phyloP scores from a whole-genome alignment of 148 eudicot genomes.

The Silene uniflora region DNA sequence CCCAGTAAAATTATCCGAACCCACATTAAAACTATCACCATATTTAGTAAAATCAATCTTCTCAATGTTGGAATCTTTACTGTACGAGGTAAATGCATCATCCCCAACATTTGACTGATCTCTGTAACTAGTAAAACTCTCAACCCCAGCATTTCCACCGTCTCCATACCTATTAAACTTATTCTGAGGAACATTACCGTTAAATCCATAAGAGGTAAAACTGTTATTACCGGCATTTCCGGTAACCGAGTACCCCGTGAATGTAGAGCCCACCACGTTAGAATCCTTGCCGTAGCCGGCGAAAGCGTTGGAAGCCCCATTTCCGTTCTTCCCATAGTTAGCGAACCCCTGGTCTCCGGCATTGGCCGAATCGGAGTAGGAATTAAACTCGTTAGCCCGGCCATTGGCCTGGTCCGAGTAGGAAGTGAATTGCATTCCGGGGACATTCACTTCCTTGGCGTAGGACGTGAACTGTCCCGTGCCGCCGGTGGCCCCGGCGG shows the following conservation, averaged over 20 bases:
- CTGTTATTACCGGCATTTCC: conserved; percentile 40
- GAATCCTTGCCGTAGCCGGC: conserved; percentile 36
- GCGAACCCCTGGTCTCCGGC: conserved; percentile 47
- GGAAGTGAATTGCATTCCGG: conserved; percentile 48
- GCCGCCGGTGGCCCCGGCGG: conserved; percentile 54
- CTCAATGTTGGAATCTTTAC: conserved; percentile 41
- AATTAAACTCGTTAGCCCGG: conserved; percentile 31
- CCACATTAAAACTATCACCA: conserved; percentile 43
- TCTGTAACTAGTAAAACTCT: conserved; percentile 45
- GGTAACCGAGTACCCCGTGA: conserved; percentile 34
- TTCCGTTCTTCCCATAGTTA: conserved; percentile 57
- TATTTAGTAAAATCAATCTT: conserved; percentile 40
- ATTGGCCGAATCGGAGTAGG: conserved; percentile 38
- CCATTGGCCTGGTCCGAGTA: conserved; percentile 57
- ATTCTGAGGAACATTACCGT: conserved; percentile 46
- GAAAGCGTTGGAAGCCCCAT: conserved; percentile 36
- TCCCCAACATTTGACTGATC: conserved; percentile 54
- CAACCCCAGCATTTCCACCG: conserved; percentile 36
- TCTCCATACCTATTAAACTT: conserved; percentile 45
- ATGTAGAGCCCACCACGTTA: conserved; percentile 44
- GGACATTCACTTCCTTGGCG: conserved; percentile 36
- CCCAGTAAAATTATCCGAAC: conserved; percentile 49
- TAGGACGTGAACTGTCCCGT: conserved; percentile 43
- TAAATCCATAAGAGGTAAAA: conserved; percentile 44
- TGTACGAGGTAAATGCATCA: conserved; percentile 45